Evolutionary conservation across 2,329 filamentous ascomycete genomes (phyloP).

Genomic region (Sclerotinia spermophila): DNA sequence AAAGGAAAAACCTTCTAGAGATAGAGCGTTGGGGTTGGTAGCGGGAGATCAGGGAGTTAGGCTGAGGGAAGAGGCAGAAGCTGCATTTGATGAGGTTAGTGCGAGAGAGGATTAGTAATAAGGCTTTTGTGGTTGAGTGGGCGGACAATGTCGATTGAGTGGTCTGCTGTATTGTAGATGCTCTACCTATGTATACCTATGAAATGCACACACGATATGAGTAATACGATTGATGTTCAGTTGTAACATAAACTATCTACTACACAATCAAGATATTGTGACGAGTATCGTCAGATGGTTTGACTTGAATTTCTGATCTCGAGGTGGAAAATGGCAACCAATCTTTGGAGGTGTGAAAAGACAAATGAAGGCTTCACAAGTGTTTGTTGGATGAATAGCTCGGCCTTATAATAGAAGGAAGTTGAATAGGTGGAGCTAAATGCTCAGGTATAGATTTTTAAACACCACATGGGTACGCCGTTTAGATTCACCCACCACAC

Average conservation of each 20-base stretch:
- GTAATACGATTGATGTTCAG: not conserved
- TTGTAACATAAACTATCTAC: not conserved
- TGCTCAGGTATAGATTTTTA: not conserved
- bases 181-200: constrained; percentile 3
- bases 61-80: constrained; percentile 12
- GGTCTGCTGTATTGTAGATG: not conserved
- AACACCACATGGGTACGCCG: not conserved
- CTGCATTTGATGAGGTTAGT: constrained; percentile 1
- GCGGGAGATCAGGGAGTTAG: constrained; percentile 14
- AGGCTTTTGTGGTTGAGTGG: not conserved
- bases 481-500: not conserved
- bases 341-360: not conserved
- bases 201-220: not conserved
- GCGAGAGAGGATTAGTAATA: constrained; percentile 4
- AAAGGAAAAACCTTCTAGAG: not conserved
- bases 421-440: not conserved
- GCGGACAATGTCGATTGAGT: not conserved
- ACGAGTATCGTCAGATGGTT: not conserved
- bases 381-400: not conserved
- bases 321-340: no score
- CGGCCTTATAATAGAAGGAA: rapidly evolving
- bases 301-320: not conserved
- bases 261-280: not conserved
- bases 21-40: constrained; percentile 16
- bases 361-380: not conserved